Conservation (phyloP, 2,329 filamentous ascomycete genomes). For the Pyrenochaeta sp. region DNA sequence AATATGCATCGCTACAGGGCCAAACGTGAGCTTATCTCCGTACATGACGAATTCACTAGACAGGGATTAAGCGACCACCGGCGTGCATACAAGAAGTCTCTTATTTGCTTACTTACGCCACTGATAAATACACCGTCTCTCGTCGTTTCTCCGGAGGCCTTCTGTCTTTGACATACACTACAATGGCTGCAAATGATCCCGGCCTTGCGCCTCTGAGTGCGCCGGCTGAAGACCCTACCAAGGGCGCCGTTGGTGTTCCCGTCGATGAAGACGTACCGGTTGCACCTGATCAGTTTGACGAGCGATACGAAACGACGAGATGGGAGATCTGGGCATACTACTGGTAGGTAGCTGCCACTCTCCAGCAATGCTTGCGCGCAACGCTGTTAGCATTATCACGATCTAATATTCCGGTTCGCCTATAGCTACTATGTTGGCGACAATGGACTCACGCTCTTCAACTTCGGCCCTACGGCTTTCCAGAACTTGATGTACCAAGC, state of each 20-base stretch:
- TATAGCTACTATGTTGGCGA: slow-evolving; percentile 70
- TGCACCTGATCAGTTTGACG: slow-evolving; percentile 65
- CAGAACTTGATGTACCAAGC: slow-evolving; percentile 71
- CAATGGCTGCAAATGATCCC: slow-evolving; percentile 33
- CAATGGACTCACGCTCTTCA: slow-evolving; percentile 68
- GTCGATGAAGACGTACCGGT: slow-evolving; percentile 52
- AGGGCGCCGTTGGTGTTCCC: slow-evolving; percentile 28
- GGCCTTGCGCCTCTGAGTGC: slow-evolving; percentile 33
- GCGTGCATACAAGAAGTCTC: slow-evolving; percentile 11
- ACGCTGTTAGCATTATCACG: background rate
- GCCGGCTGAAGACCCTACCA: slow-evolving; percentile 27
- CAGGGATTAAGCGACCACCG: slow-evolving; percentile 13
- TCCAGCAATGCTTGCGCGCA: background rate
- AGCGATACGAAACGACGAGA: slow-evolving; percentile 60
- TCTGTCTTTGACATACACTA: background rate
- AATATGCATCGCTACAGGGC: background rate
- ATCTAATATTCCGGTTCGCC: slow-evolving; percentile 7
- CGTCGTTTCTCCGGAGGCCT: background rate
- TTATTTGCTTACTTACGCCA: slow-evolving; percentile 1
- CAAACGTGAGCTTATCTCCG: slow-evolving; percentile 10
- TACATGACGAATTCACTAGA: slow-evolving; percentile 14
- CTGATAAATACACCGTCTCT: background rate
- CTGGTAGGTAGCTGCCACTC: slow-evolving; percentile 40
- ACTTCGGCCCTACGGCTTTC: slow-evolving; percentile 58
- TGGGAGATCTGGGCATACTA: slow-evolving; percentile 68